A percentile compares a stretch with the other conserved stretches of the same genome.
Conservation (phyloP, 2,329 filamentous ascomycete species). For the Pseudocercospora fuligena region DNA sequence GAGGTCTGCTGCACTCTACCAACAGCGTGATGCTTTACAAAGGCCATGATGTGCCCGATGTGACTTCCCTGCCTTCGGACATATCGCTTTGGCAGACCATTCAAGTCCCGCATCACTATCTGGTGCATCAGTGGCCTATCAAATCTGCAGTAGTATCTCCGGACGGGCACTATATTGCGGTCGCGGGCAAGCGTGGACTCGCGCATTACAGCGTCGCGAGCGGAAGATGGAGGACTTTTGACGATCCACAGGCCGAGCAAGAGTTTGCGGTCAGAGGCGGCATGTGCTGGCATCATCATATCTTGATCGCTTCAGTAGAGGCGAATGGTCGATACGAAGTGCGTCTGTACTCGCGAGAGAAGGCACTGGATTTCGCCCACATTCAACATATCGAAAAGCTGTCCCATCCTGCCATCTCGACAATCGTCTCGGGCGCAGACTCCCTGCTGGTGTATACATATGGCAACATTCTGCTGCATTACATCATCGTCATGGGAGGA, state of each 20-base stretch:
- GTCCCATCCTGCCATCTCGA: conserved; percentile 83
- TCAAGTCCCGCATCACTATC: conserved; percentile 81
- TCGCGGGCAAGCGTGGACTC: conserved; percentile 90
- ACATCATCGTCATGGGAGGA: conserved; percentile 76
- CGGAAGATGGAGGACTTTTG: conserved; percentile 93
- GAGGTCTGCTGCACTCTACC: conserved; percentile 86
- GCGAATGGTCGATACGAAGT: conserved; percentile 76
- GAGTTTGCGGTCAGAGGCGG: conserved; percentile 91
- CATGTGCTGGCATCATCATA: conserved; percentile 99
- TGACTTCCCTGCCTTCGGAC: conserved; percentile 90
- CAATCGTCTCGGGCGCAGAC: conserved; percentile 88
- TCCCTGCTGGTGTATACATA: conserved; percentile 96
- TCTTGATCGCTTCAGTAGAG: conserved; percentile 92
- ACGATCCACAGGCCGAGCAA: conserved; percentile 78
- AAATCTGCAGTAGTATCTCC: conserved; percentile 83
- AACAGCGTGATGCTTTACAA: conserved; percentile 89
- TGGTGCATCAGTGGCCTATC: conserved; percentile 93
- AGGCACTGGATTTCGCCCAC: conserved; percentile 72
- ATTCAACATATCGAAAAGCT: conserved; percentile 78
- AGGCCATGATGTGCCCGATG: conserved; percentile 87
- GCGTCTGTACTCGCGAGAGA: conserved; percentile 90
- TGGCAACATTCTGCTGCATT: conserved; percentile 94
- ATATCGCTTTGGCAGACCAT: conserved; percentile 94
- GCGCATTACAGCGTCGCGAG: conserved; percentile 96
- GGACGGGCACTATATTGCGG: conserved; percentile 90